A percentile compares a stretch with the other conserved stretches of the same genome.
phyloP scores from a whole-genome alignment of 2,329 filamentous ascomycete genomes.

The Trichoderma aggressivum region DNA sequence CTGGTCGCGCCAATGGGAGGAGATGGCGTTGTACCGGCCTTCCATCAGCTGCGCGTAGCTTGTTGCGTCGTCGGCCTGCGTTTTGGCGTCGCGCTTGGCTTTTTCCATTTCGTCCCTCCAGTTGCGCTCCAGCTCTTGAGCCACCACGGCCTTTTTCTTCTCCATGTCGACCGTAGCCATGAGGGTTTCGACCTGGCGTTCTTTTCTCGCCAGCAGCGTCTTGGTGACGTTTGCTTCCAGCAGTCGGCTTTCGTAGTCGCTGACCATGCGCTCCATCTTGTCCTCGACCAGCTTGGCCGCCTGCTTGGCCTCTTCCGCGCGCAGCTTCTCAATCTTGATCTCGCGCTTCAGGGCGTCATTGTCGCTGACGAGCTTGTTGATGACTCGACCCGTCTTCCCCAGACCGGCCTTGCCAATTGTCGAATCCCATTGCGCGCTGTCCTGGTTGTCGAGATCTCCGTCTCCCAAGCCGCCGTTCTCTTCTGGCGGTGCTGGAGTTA shows the following conservation, averaged over 20 bases:
- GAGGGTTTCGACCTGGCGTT: constrained; percentile 69
- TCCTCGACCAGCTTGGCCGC: constrained; percentile 65
- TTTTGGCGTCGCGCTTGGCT: constrained; percentile 54
- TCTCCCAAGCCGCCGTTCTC: constrained; percentile 31
- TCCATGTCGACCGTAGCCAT: constrained; percentile 63
- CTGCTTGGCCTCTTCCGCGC: constrained; percentile 68
- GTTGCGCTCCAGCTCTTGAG: constrained; percentile 56
- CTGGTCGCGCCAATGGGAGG: constrained; percentile 64
- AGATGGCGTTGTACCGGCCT: constrained; percentile 65
- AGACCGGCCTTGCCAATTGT: constrained; percentile 67
- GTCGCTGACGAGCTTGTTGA: constrained; percentile 77
- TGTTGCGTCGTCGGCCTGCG: constrained; percentile 64
- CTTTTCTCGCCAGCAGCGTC: constrained; percentile 66
- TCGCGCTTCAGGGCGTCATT: constrained; percentile 76
- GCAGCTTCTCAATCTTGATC: constrained; percentile 61
- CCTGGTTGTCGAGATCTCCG: constrained; percentile 33
- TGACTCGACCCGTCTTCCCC: constrained; percentile 73
- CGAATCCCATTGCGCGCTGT: constrained; percentile 55
- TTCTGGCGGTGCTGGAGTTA: constrained; percentile 30
- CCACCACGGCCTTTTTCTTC: constrained; percentile 56
- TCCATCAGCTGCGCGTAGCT: constrained; percentile 64
- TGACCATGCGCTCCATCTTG: constrained; percentile 65
- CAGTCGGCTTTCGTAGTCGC: constrained; percentile 66
- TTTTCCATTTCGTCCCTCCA: constrained; percentile 65
- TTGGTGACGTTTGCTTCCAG: constrained; percentile 70